Base-by-base conservation (phyloP, 106 monocot genomes). In the Gastrodia elata region DNA sequence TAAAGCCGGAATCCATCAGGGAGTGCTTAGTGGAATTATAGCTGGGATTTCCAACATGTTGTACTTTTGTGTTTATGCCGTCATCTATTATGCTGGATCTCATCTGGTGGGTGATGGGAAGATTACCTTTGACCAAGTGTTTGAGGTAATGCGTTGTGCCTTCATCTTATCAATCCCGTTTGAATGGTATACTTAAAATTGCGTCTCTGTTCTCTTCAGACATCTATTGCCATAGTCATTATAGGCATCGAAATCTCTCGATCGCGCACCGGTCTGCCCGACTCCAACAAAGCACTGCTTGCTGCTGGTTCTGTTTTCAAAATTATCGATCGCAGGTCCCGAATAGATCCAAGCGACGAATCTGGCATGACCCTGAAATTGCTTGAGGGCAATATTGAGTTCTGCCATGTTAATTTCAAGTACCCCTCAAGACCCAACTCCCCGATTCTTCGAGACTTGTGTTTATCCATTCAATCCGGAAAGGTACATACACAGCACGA, bases 71-170 rank as follows among this genome's bases (percentile, higher is more conserved):
- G 84, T 82, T n/a, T 85, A 88, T 80, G 84, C 77, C 9, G 25
- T 71, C 15, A 82, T 84, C 68, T 88, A 84, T 48, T 88, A 88
- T 82, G 82, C 74, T 57, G 88, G 88, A 78, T 79, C 84, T 39
- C 88, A 73, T 39, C 76, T 88, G 38, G 84, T 88, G 43, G 71
- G 71, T 39, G 74, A 71, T 38, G 82, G 77, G 15, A 88, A 79
- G 78, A 82, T 84, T 57, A 84, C 88, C 14, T 88, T 88, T 32
- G 73, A 69, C 13, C 82, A 88, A 79, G 82, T 84, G 43, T 84
- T 88, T 75, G 76, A 76, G 40, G 86, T 87, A 83, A 39, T 38
- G 67, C 18, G 69, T 73, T 30, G n/a, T n/a, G 61, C n/a, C n/a
- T 52, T 32, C 2, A 28, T 27, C 30, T 61, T 28, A 32, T 6